These are phyloP conservation scores for Fusarium chaquense DNA, from an alignment of 2,329 filamentous ascomycete species.

Conservation along the genomic window DNA sequence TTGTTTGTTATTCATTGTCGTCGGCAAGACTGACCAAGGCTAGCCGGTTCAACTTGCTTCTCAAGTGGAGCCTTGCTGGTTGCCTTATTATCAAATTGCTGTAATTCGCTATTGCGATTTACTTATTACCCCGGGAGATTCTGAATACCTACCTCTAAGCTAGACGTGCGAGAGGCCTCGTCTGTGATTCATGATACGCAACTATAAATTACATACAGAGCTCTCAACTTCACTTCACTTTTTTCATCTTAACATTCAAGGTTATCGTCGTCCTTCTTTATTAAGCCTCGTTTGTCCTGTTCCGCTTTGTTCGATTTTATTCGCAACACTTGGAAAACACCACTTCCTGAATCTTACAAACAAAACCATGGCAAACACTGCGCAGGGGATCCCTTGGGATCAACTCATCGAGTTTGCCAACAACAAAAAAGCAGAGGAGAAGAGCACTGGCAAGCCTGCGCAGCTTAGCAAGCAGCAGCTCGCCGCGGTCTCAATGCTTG, in stretches of 20 bases:
- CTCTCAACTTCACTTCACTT: neutral
- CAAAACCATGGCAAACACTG: slow-evolving; percentile 12
- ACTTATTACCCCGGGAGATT: slow-evolving; percentile 1
- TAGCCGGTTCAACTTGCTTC: neutral
- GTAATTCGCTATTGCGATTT: slow-evolving; percentile 30
- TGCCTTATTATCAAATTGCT: slow-evolving; percentile 7
- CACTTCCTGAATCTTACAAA: neutral
- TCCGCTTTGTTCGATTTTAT: neutral
- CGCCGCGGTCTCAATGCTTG: slow-evolving; percentile 57
- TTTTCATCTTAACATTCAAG: slow-evolving; percentile 1
- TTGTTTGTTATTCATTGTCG: neutral
- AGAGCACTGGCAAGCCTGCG: slow-evolving; percentile 45
- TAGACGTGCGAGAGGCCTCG: neutral
- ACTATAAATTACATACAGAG: slow-evolving; percentile 11
- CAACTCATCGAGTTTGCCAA: slow-evolving; percentile 35
- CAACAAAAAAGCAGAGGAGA: slow-evolving; percentile 33
- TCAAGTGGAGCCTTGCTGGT: neutral
- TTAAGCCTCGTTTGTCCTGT: slow-evolving; percentile 5
- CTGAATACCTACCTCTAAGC: neutral
- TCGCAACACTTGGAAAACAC: neutral
- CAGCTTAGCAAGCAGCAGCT: slow-evolving; percentile 55
- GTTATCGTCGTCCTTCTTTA: neutral
- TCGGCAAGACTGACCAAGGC: neutral
- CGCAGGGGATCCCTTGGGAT: slow-evolving; percentile 32
- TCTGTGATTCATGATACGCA: slow-evolving; percentile 6